Evolutionary conservation across 2,329 filamentous ascomycete genomes (phyloP), one percentile per base, ranked within the genome.

Genomic region (Fusarium drepaniforme): DNA sequence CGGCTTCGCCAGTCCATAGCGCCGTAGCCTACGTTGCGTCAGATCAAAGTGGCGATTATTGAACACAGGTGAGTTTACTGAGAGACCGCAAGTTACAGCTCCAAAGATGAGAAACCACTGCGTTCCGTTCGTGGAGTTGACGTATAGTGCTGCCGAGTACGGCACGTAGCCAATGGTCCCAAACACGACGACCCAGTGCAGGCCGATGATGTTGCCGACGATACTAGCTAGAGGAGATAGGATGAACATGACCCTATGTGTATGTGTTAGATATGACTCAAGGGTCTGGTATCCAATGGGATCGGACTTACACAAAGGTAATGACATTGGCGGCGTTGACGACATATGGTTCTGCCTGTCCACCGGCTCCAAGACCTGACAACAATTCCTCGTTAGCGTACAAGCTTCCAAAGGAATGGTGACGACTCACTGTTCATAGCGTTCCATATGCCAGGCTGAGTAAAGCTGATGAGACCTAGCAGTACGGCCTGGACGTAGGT

Each of bases 91-190:
- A 0, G 53, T 58, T 2, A 58, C 53, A 4, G 53, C 53, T 11
- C 53, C 53, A 58, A 58, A 58, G 15, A 58, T 58, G 15, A 58
- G 53, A 38, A 58, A 38, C 53, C 53, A 58, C 5, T 58, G 53
- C 15, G 53, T 58, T 28, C 53, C 53, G 9, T 37, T 58, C 2
- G 33, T 58, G 18, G 53, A 58, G 21, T 58, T 58, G 21, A 58
- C 53, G 33, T 58, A 58, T 4, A 58, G n/a, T 2, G 62, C 62
- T 1, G 62, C 62, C 1, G 51, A 65, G 38, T 65, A 65, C 7
- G 63, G 63, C n/a, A 59, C 63, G 8, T 59, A 65, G 18, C 63
- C 51, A 8, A 65, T 53, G 1, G 63, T 65, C 4, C 63, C 63
- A 25, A 65, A 65, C 16, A 65, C 25, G 21, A 65, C 56, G n/a